Evolutionary conservation across 805 yeast species (phyloP).

Genomic region (Yamadazyma sp.): DNA sequence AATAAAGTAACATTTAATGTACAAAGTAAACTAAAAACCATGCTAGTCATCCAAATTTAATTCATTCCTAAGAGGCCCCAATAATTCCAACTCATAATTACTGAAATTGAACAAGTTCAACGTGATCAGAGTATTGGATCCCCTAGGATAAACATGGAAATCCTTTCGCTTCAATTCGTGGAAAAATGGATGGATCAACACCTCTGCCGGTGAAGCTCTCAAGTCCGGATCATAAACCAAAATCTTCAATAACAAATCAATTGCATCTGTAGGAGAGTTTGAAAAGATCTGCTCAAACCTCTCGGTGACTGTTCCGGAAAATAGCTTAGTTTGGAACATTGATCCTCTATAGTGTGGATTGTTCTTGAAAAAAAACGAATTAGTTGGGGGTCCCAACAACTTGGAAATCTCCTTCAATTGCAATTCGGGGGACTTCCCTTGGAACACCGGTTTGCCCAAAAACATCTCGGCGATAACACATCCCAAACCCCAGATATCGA

Average conservation of each 20-base stretch:
- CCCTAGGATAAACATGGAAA: constrained; percentile 56
- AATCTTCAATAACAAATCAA: constrained; percentile 77
- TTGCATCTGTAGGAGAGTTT: constrained; percentile 79
- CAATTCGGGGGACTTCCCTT: constrained; percentile 84
- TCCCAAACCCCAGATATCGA: constrained; percentile 97
- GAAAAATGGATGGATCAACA: constrained; percentile 86
- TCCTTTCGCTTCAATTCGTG: constrained; percentile 70
- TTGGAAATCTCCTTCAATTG: constrained; percentile 91
- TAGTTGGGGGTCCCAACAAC: constrained; percentile 81
- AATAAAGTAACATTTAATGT: constrained; percentile 3
- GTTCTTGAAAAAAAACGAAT: constrained; percentile 66
- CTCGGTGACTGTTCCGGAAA: constrained; percentile 53
- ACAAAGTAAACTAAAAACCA: constrained; percentile 2
- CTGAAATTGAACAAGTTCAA: constrained; percentile 67
- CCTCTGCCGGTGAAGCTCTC: constrained; percentile 77
- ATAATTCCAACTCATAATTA: constrained; percentile 59
- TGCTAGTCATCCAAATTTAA: constrained; percentile 14
- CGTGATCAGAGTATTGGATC: constrained; percentile 39
- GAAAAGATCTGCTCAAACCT: constrained; percentile 51
- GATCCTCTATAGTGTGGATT: constrained; percentile 78
- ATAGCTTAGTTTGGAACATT: constrained; percentile 63
- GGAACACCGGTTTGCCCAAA: constrained; percentile 91
- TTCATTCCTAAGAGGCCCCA: constrained; percentile 40
- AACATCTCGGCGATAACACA: constrained; percentile 95
- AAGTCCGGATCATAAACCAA: constrained; percentile 87